phyloP scores from a whole-genome alignment of 108 stramenopile species.

The Stephanodiscus triporus region DNA sequence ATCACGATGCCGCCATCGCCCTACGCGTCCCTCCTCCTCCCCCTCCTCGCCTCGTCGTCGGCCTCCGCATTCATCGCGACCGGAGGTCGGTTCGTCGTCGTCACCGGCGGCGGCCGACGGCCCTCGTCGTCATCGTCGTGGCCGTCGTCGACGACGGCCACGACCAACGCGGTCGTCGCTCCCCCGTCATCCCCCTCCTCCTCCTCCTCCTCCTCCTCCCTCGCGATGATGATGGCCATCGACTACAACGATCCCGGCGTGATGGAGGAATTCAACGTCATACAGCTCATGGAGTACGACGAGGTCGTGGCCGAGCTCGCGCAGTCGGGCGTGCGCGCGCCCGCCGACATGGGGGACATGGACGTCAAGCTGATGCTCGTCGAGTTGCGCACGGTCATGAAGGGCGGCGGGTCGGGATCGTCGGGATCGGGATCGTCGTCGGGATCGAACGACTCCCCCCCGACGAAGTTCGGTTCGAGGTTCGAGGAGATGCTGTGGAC shows the following conservation, averaged over 20 bases:
- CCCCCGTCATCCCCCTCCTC: background rate
- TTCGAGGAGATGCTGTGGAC: slow-evolving; percentile 87
- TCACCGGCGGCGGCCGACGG: background rate
- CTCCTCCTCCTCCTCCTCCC: background rate
- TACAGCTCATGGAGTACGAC: slow-evolving; percentile 76
- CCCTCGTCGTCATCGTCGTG: background rate
- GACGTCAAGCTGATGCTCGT: slow-evolving; percentile 87
- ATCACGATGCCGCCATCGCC: no score
- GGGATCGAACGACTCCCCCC: slow-evolving; percentile 18
- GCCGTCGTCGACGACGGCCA: no score
- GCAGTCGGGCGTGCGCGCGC: slow-evolving; percentile 68
- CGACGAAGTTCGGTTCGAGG: slow-evolving; percentile 68
- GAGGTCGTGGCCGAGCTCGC: slow-evolving; percentile 80
- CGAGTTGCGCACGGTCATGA: slow-evolving; percentile 70
- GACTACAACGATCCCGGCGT: slow-evolving; percentile 90
- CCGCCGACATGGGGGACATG: slow-evolving; percentile 80
- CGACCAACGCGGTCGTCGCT: background rate
- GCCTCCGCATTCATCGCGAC: slow-evolving; percentile 30
- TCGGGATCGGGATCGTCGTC: slow-evolving; percentile 21
- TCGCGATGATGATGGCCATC: slow-evolving; percentile 66
- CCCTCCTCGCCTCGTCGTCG: slow-evolving; percentile 40
- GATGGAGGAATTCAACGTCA: slow-evolving; percentile 77
- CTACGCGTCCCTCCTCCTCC: slow-evolving; percentile 32
- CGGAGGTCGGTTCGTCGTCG: background rate
- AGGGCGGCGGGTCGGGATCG: slow-evolving; percentile 36